These are phyloP conservation scores for cucumber (Cucumis sativus) DNA, from an alignment of 306 rosid genomes.

Conservation along the genomic window Cucumber_9930_V3 NC_026661.2:5555501-5556000, in stretches of 20 bases:
- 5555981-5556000: background rate
- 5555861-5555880: slow-evolving; percentile 31
- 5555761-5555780: slow-evolving; percentile 34
- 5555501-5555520: background rate
- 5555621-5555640: slow-evolving; percentile 38
- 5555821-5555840: slow-evolving; percentile 71
- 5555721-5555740: slow-evolving; percentile 50
- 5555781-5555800: slow-evolving; percentile 22
- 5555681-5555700: slow-evolving; percentile 63
- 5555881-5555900: background rate
- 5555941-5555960: background rate
- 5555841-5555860: slow-evolving; percentile 68
- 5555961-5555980: background rate
- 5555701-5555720: slow-evolving; percentile 51
- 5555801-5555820: slow-evolving; percentile 40
- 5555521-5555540: background rate
- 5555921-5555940: slow-evolving; percentile 35
- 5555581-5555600: slow-evolving; percentile 31
- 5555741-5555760: slow-evolving; percentile 25
- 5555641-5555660: slow-evolving; percentile 57
- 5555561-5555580: slow-evolving; percentile 48
- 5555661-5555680: slow-evolving; percentile 90
- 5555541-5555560: background rate
- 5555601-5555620: slow-evolving; percentile 28
- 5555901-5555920: slow-evolving; percentile 39